Percentiles rank a stretch among this genome's conserved stretches.
Conservation (phyloP, 371 early-diverging fungal genomes). For the Rhizopus sp. region DNA sequence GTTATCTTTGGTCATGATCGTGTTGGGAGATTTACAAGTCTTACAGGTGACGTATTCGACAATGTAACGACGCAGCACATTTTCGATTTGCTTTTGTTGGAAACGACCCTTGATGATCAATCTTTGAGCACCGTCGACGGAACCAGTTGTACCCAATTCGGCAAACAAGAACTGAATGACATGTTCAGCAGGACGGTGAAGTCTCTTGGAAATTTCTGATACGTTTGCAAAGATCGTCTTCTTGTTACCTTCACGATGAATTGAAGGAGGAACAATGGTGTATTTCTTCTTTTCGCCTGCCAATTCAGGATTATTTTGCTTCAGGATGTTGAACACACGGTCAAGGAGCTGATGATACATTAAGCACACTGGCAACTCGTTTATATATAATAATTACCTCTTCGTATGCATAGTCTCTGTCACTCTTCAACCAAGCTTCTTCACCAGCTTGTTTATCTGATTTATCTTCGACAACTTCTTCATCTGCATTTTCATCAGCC, state of each 20-base stretch:
- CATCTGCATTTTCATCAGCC: conserved; percentile 80
- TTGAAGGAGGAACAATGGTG: conserved; percentile 92
- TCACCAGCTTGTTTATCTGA: conserved; percentile 44
- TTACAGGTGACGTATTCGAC: conserved; percentile 99
- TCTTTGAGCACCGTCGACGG: conserved; percentile 93
- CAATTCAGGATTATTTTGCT: conserved; percentile 94
- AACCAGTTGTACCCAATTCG: conserved; percentile 98
- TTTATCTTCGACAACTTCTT: conserved; percentile 42
- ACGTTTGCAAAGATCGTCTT: conserved; percentile 96
- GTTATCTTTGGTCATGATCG: conserved; percentile 96
- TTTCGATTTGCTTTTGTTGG: conserved; percentile 99
- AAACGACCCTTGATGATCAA: conserved; percentile 98
- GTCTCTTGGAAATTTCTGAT: conserved; percentile 89
- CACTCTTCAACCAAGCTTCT: conserved; percentile 87
- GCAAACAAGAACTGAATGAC: conserved; percentile 97
- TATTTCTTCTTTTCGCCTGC: conserved; percentile 91
- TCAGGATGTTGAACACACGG: conserved; percentile 90
- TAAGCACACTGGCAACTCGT: neutral
- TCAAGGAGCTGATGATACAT: conserved; percentile 70
- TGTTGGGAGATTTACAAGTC: conserved; percentile 98
- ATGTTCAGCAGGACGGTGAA: conserved; percentile 97
- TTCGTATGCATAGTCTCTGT: conserved; percentile 93
- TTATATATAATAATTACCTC: conserved; percentile 58
- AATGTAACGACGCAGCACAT: conserved; percentile 97
- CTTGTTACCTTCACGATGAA: conserved; percentile 93